A percentile compares a stretch with the other conserved stretches of the same genome.
Evolutionary conservation across 495 filamentous ascomycete species (phyloP).

Genomic region (Aspergillus homomorphus): DNA sequence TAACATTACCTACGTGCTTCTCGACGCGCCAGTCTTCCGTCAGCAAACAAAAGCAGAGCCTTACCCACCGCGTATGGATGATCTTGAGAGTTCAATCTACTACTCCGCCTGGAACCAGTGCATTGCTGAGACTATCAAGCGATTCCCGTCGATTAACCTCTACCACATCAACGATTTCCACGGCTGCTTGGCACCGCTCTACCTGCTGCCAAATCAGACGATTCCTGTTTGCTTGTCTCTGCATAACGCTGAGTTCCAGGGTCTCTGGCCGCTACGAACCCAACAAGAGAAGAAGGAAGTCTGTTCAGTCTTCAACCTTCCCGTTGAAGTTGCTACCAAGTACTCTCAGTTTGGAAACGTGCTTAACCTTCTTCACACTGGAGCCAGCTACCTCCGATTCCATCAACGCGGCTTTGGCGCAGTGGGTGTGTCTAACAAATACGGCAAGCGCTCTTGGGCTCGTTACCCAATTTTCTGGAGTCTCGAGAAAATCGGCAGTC

Average conservation of each 20-base stretch:
- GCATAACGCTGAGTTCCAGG: constrained; percentile 70
- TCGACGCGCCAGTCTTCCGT: constrained; percentile 3
- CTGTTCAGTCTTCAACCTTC: constrained; percentile 59
- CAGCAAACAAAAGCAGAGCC: constrained; percentile 5
- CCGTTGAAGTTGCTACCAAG: constrained; percentile 41
- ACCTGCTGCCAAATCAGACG: constrained; percentile 53
- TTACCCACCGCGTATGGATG: constrained; percentile 5
- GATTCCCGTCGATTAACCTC: constrained; percentile 54
- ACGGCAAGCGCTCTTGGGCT: constrained; percentile 62
- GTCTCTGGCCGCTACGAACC: constrained; percentile 65
- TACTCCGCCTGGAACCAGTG: constrained; percentile 7
- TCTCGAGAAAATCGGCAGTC: constrained; percentile 55
- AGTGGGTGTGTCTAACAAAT: constrained; percentile 63
- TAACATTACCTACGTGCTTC: constrained; percentile 6
- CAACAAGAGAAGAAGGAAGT: constrained; percentile 58
- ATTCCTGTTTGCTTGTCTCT: constrained; percentile 59
- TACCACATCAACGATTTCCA: constrained; percentile 75
- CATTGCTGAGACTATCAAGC: constrained; percentile 6
- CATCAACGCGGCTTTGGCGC: constrained; percentile 66
- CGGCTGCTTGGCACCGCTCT: constrained; percentile 58
- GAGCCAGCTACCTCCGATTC: constrained; percentile 58
- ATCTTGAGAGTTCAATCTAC: constrained; percentile 3
- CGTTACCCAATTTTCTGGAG: constrained; percentile 71
- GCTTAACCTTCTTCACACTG: constrained; percentile 66
- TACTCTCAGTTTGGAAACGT: constrained; percentile 70